Evolutionary conservation across 192 early-diverging fungal genomes (phyloP).

Genomic region (Coemansia sp.): DNA sequence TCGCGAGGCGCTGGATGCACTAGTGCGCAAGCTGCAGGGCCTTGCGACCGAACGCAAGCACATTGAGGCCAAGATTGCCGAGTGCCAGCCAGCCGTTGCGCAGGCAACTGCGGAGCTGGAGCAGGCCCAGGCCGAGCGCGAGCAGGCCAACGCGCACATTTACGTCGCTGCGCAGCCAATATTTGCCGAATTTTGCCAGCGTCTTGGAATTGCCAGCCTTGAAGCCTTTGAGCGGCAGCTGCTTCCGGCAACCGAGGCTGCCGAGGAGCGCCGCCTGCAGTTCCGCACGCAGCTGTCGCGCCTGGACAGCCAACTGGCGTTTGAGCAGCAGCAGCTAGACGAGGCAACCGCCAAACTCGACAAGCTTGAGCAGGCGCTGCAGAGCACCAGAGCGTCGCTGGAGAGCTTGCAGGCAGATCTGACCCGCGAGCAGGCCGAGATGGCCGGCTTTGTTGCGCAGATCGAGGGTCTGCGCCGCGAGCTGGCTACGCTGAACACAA

Average conservation of each 20-base stretch:
- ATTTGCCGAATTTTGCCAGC: conserved; percentile 79
- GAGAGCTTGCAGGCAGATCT: conserved; percentile 46
- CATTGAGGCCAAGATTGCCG: conserved; percentile 38
- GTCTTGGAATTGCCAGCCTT: conserved; percentile 71
- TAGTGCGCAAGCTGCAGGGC: conserved; percentile 58
- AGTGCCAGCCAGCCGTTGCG: conserved; percentile 15
- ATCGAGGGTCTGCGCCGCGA: conserved; percentile 51
- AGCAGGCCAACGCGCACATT: conserved; percentile 48
- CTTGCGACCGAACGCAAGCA: conserved; percentile 60
- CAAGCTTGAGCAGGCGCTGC: conserved; percentile 56
- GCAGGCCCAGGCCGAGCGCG: conserved; percentile 42
- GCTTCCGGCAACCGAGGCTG: conserved; percentile 66
- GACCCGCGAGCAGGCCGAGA: conserved; percentile 51
- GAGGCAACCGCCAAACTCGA: conserved; percentile 60
- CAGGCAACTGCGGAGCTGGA: conserved; percentile 49
- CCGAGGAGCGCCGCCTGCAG: conserved; percentile 69
- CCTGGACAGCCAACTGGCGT: conserved; percentile 74
- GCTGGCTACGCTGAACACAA: conserved; percentile 49
- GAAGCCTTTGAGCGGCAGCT: conserved; percentile 85
- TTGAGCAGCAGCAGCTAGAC: conserved; percentile 71
- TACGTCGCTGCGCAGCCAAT: conserved; percentile 60
- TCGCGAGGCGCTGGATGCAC: conserved; percentile 57
- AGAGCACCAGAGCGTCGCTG: conserved; percentile 37
- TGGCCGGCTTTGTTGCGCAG: conserved; percentile 45
- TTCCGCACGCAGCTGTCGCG: conserved; percentile 77